Evolutionary conservation across 768 basidiomycete genomes (phyloP).

Genomic region (Calocybe cyanea): DNA sequence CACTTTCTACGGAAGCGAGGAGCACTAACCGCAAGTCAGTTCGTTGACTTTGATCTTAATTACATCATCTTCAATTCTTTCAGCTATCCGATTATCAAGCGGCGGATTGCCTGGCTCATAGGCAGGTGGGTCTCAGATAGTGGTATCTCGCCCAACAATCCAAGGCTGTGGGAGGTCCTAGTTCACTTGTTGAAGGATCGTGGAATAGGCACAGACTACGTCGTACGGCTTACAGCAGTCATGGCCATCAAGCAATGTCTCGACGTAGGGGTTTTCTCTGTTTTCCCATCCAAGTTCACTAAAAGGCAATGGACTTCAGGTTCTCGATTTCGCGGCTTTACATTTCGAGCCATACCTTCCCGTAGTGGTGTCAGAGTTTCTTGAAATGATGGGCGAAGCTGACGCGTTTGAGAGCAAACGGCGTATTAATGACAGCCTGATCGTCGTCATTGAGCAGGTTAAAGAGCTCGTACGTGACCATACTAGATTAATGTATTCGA

Average conservation of each 20-base stretch:
- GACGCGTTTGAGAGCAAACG: conserved; percentile 77
- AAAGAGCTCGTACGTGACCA: conserved; percentile 32
- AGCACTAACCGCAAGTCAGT: conserved; percentile 57
- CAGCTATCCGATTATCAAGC: conserved; percentile 89
- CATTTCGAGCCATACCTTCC: conserved; percentile 70
- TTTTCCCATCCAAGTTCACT: background rate
- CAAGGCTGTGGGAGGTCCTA: conserved; percentile 76
- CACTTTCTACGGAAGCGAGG: conserved; percentile 55
- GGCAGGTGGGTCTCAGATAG: conserved; percentile 84
- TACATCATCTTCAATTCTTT: background rate
- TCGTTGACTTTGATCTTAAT: background rate
- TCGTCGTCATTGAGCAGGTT: conserved; percentile 60
- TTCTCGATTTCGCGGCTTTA: conserved; percentile 56
- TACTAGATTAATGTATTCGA: background rate
- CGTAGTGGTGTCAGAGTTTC: conserved; percentile 55
- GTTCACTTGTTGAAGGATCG: conserved; percentile 71
- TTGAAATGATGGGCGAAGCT: conserved; percentile 68
- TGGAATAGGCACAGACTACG: conserved; percentile 69
- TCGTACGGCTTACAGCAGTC: conserved; percentile 84
- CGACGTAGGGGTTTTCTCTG: conserved; percentile 52
- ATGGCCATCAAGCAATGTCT: conserved; percentile 77
- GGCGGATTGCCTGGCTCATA: conserved; percentile 93
- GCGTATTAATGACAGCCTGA: conserved; percentile 66
- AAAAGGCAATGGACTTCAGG: conserved; percentile 36
- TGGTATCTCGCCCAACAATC: conserved; percentile 54